phyloP scores from a whole-genome alignment of 2,329 filamentous ascomycete genomes.

The Colletotrichum eleusines region DNA sequence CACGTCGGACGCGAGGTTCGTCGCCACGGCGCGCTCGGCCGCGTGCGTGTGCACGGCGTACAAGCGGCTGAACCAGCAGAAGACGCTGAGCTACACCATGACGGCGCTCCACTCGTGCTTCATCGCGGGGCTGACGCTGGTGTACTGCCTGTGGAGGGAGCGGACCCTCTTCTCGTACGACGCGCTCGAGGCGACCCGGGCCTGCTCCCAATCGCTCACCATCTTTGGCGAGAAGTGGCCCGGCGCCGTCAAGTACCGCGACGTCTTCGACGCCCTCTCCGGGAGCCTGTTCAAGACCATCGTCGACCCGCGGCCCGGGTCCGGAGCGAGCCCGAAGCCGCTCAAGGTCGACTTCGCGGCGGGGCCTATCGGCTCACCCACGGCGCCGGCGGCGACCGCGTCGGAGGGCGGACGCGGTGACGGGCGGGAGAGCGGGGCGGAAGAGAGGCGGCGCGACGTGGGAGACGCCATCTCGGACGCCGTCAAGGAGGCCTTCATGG shows the following conservation, averaged over 20 bases:
- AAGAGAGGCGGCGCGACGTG: background rate
- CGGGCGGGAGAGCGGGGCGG: background rate
- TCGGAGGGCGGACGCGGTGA: background rate
- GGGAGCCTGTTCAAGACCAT: constrained; percentile 44
- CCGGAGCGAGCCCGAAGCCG: background rate
- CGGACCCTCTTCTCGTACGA: constrained; percentile 44
- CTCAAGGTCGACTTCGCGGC: constrained; percentile 13
- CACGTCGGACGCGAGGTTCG: constrained; percentile 44
- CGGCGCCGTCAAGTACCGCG: constrained; percentile 48
- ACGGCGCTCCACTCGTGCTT: constrained; percentile 49
- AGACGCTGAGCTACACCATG: constrained; percentile 49
- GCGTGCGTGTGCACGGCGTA: constrained; percentile 47
- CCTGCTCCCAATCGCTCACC: constrained; percentile 47
- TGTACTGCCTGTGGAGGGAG: constrained; percentile 48
- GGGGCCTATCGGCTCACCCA: constrained; percentile 2
- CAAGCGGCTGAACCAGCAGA: constrained; percentile 48
- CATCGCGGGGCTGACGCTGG: constrained; percentile 47
- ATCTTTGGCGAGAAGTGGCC: constrained; percentile 49
- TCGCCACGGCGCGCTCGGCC: constrained; percentile 43
- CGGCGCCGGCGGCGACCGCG: background rate
- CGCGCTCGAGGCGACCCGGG: constrained; percentile 46
- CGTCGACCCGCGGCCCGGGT: constrained; percentile 36
- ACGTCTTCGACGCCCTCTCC: constrained; percentile 47
- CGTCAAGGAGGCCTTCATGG: constrained; percentile 48
- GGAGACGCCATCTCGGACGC: constrained; percentile 43